These are phyloP conservation scores for Aspergillus latus DNA, from an alignment of 2,329 filamentous ascomycete genomes.

Conservation along the genomic window DNA sequence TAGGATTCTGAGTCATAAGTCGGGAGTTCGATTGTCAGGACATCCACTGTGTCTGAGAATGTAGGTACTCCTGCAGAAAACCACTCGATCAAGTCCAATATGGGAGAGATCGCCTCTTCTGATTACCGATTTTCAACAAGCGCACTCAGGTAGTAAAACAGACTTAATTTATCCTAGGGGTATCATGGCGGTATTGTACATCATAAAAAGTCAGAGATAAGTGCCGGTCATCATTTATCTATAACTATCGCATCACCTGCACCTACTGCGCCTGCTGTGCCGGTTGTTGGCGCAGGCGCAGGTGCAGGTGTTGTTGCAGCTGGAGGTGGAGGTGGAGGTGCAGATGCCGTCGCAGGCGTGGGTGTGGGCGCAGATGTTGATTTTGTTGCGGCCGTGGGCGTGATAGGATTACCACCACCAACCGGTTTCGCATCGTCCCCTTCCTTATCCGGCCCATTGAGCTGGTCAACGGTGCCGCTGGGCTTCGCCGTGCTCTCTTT, in stretches of 20 bases:
- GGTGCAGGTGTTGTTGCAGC: neutral
- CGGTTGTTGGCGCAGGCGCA: constrained; percentile 1
- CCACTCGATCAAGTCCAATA: no score
- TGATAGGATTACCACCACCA: neutral
- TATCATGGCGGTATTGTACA: constrained; percentile 13
- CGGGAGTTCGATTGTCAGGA: neutral
- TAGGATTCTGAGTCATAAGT: no score
- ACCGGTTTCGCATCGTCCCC: constrained; percentile 14
- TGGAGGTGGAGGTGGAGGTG: constrained; percentile 3
- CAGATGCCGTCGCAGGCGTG: neutral
- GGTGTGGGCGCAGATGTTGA: constrained; percentile 2
- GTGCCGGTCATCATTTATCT: constrained; percentile 15
- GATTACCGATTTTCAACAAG: neutral
- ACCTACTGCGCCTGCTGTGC: constrained; percentile 7
- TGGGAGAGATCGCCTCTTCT: neutral
- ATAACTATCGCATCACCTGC: constrained; percentile 21
- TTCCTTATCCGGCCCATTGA: constrained; percentile 5
- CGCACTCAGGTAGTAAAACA: neutral
- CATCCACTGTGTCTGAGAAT: neutral
- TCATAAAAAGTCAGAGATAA: neutral
- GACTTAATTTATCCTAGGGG: constrained; percentile 6
- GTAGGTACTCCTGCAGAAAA: neutral
- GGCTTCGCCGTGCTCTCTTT: constrained; percentile 17
- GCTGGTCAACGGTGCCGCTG: constrained; percentile 1
- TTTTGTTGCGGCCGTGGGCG: constrained; percentile 5